phyloP scores from a whole-genome alignment of 495 filamentous ascomycete species.

The Talaromyces wortmannii region DNA sequence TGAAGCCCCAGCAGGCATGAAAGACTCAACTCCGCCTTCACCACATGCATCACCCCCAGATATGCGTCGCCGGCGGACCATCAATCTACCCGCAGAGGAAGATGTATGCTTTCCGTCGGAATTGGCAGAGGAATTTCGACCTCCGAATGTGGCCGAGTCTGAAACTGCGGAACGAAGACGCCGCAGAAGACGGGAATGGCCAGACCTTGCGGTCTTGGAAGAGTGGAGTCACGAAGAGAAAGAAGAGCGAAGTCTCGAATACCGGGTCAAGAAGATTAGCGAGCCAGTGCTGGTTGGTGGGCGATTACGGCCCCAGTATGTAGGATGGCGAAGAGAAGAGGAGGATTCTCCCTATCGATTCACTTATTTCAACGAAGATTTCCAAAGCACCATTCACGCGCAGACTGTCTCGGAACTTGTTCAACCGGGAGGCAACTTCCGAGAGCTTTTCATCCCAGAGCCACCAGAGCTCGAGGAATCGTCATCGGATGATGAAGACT shows the following conservation, averaged over 20 bases:
- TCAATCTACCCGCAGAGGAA: slow-evolving; percentile 57
- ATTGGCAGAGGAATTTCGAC: slow-evolving; percentile 68
- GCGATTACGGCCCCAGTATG: slow-evolving; percentile 72
- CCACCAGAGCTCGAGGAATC: slow-evolving; percentile 56
- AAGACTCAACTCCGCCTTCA: slow-evolving; percentile 20
- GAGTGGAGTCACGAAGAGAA: slow-evolving; percentile 92
- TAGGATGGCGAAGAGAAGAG: slow-evolving; percentile 76
- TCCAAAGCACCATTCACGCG: slow-evolving; percentile 88
- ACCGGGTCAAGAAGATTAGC: slow-evolving; percentile 85
- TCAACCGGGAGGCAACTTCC: slow-evolving; percentile 75
- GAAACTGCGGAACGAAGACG: slow-evolving; percentile 44
- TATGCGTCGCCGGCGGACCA: slow-evolving; percentile 40
- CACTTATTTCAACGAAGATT: slow-evolving; percentile 97
- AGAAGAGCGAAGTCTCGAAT: slow-evolving; percentile 77
- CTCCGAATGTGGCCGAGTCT: slow-evolving; percentile 25
- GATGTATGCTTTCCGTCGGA: slow-evolving; percentile 96
- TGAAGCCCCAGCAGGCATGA: slow-evolving; percentile 11
- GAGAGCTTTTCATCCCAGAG: slow-evolving; percentile 77
- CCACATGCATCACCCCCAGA: slow-evolving; percentile 26
- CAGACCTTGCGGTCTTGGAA: slow-evolving; percentile 68
- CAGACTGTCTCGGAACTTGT: slow-evolving; percentile 89
- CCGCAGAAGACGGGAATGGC: slow-evolving; percentile 52
- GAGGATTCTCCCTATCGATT: slow-evolving; percentile 92
- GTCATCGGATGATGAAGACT: slow-evolving; percentile 51
- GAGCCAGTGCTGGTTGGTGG: slow-evolving; percentile 90